These are phyloP conservation scores for Elsinoe perseae DNA, from an alignment of 2,329 filamentous ascomycete genomes.

Conservation along the genomic window DNA sequence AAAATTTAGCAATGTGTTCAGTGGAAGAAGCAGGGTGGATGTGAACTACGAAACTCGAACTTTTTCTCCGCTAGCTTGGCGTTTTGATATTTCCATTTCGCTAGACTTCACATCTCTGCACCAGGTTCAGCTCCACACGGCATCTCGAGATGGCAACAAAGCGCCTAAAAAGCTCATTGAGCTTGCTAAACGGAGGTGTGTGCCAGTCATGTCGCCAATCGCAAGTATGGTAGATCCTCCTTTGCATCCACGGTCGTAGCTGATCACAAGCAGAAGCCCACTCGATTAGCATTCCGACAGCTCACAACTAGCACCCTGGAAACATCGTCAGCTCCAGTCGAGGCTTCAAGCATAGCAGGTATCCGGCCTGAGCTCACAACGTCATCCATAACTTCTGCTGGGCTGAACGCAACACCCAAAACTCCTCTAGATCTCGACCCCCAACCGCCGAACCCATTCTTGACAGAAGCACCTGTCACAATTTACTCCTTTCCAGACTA, in stretches of 20 bases:
- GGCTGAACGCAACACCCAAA: not conserved
- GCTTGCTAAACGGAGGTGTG: not conserved
- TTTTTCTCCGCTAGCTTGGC: conserved; percentile 16
- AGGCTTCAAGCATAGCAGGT: not conserved
- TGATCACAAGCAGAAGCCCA: not conserved
- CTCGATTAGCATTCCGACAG: not conserved
- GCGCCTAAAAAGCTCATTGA: conserved; percentile 5
- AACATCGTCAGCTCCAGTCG: not conserved
- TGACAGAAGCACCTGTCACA: conserved; percentile 65
- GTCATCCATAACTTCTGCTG: not conserved
- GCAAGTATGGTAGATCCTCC: not conserved
- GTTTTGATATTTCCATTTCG: conserved; percentile 6
- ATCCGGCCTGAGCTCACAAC: conserved; percentile 6
- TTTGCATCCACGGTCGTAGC: not conserved
- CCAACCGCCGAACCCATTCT: conserved; percentile 36
- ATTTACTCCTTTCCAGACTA: conserved; percentile 85
- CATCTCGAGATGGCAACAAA: conserved; percentile 6
- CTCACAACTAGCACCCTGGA: not conserved
- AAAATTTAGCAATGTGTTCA: not conserved
- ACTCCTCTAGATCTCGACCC: conserved; percentile 21
- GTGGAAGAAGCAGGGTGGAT: not conserved
- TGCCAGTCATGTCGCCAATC: not conserved
- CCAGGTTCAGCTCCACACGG: not conserved
- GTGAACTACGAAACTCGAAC: conserved; percentile 1
- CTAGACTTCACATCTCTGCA: not conserved